These are phyloP conservation scores for Scedosporium minutisporum DNA, from an alignment of 2,329 filamentous ascomycete species.

Conservation along the genomic window DNA sequence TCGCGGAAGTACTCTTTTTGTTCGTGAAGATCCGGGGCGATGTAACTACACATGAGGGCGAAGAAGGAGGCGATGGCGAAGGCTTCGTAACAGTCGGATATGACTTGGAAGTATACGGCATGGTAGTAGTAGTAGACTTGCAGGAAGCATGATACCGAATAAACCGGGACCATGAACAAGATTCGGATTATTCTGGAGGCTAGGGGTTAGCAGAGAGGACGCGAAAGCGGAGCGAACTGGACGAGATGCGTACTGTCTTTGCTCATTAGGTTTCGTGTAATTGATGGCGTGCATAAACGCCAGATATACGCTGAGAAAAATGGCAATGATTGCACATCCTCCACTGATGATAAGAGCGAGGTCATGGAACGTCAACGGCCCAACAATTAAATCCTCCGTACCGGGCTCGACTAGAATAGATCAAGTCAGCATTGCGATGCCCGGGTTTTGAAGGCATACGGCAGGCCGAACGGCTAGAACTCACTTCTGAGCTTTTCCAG, in stretches of 20 bases:
- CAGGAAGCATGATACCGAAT: constrained; percentile 64
- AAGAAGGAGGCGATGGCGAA: constrained; percentile 86
- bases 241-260: constrained; percentile 38
- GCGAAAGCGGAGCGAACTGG: neutral
- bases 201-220: neutral
- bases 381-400: constrained; percentile 36
- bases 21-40: constrained; percentile 64
- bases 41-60: constrained; percentile 69
- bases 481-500: constrained; percentile 33
- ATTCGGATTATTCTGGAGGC: constrained; percentile 69
- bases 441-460: neutral
- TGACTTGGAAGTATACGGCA: constrained; percentile 70
- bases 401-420: constrained; percentile 26
- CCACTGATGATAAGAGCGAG: constrained; percentile 43
- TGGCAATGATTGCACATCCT: constrained; percentile 37
- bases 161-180: constrained; percentile 79
- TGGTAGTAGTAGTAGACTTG: constrained; percentile 66
- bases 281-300: constrained; percentile 49
- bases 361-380: constrained; percentile 43
- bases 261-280: constrained; percentile 51
- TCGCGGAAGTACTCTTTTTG: constrained; percentile 75
- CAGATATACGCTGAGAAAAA: constrained; percentile 44
- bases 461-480: constrained; percentile 10
- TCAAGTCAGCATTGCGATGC: neutral
- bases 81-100: constrained; percentile 80